Evolutionary conservation across 2,329 filamentous ascomycete genomes (phyloP).

Genomic region (Rhytidhysteron rufulum): DNA sequence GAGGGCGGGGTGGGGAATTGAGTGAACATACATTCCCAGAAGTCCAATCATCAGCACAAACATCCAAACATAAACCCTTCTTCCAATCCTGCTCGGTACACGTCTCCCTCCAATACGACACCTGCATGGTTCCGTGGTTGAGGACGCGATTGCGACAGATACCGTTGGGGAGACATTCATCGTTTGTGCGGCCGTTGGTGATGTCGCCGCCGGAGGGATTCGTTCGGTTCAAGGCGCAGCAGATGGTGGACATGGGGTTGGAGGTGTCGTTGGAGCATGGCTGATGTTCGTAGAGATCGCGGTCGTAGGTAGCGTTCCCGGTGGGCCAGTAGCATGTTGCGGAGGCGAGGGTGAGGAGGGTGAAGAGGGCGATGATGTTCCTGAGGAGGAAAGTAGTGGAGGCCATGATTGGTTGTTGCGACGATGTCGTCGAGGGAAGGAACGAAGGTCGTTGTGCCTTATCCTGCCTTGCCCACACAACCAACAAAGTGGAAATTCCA

Average conservation of each 20-base stretch:
- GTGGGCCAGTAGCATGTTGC: neutral
- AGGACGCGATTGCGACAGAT: conserved; percentile 6
- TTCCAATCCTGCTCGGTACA: conserved; percentile 8
- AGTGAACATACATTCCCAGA: conserved; percentile 5
- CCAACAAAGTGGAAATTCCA: too few relatives aligned
- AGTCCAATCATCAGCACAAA: conserved; percentile 7
- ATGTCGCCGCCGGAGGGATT: conserved; percentile 7
- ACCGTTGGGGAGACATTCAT: conserved; percentile 8
- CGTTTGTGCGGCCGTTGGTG: conserved; percentile 5
- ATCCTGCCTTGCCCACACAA: too few relatives aligned
- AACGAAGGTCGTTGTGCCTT: too few relatives aligned
- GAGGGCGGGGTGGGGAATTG: neutral
- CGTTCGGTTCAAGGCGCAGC: conserved; percentile 9
- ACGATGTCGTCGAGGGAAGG: too few relatives aligned
- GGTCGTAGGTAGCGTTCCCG: neutral
- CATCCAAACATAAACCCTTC: conserved; percentile 7
- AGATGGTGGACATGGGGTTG: conserved; percentile 5
- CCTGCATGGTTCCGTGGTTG: conserved; percentile 5
- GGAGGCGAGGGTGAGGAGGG: neutral
- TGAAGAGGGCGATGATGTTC: neutral
- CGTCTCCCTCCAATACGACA: conserved; percentile 6
- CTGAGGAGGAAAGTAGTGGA: neutral
- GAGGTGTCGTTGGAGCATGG: conserved; percentile 8
- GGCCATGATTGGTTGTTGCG: too few relatives aligned
- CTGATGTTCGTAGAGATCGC: neutral